Evolutionary conservation across 2,329 filamentous ascomycete species (phyloP).

Genomic region (Stemphylium lycopersici): DNA sequence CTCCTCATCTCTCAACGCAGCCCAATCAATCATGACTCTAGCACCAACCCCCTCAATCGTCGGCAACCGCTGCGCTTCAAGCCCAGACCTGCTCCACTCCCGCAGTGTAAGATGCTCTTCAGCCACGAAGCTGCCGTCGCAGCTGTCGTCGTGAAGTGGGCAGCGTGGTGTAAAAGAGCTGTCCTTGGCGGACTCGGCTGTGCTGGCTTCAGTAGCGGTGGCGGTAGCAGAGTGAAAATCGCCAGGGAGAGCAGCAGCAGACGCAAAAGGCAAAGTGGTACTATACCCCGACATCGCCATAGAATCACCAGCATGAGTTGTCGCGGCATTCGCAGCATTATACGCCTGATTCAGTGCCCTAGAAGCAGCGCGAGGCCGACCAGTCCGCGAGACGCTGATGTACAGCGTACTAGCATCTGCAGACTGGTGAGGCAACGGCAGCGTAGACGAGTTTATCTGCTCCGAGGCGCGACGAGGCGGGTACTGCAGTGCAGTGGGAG

Average conservation of each 20-base stretch:
- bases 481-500: no score
- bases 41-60: slow-evolving; percentile 13
- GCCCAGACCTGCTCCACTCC: slow-evolving; percentile 6
- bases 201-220: not conserved
- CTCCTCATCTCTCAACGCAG: slow-evolving; percentile 25
- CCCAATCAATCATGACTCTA: slow-evolving; percentile 36
- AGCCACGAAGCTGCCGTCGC: slow-evolving; percentile 23
- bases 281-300: no score
- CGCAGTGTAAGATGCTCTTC: slow-evolving; percentile 20
- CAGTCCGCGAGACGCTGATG: not conserved
- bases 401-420: not conserved
- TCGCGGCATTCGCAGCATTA: slow-evolving; percentile 12
- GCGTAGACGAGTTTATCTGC: not conserved
- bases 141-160: slow-evolving; percentile 25
- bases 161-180: slow-evolving; percentile 12
- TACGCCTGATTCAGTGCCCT: slow-evolving; percentile 27
- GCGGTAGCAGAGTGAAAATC: not conserved
- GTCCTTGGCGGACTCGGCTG: no score
- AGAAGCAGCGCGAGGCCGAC: slow-evolving; percentile 22
- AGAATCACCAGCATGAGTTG: no score
- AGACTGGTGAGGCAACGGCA: not conserved
- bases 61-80: slow-evolving; percentile 25
- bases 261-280: no score
- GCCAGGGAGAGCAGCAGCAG: not conserved
- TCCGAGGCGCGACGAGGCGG: no score